Percentiles rank a stretch among this genome's conserved stretches.
phyloP scores from a whole-genome alignment of 2,329 filamentous ascomycete species.

The Aspergillus aculeatus region DNA sequence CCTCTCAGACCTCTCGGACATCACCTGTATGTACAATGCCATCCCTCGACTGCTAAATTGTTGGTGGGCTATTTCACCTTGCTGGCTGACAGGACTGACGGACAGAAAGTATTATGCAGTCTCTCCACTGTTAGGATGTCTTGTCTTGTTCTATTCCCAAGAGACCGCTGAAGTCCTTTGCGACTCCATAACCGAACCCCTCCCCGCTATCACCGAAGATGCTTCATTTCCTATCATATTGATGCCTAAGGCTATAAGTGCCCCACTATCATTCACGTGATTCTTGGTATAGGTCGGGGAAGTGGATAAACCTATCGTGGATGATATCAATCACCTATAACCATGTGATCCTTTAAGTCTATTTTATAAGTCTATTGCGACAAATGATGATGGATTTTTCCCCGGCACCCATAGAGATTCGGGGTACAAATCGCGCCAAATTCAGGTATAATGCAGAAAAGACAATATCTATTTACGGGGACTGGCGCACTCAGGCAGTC shows the following conservation, averaged over 20 bases:
- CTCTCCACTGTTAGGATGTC: too few relatives aligned
- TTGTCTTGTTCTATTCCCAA: background rate
- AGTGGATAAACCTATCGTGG: background rate
- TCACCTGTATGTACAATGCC: background rate
- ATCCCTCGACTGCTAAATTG: background rate
- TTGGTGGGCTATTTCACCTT: background rate
- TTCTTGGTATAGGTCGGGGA: background rate
- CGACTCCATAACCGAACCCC: background rate
- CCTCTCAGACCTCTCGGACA: background rate
- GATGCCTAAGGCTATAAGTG: background rate
- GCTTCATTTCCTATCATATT: background rate
- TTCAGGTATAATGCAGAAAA: background rate
- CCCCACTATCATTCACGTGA: background rate
- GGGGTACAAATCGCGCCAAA: background rate
- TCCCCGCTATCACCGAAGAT: background rate
- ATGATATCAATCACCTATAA: background rate
- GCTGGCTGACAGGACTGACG: background rate
- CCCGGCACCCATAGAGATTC: background rate
- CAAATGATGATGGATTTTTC: too few relatives aligned
- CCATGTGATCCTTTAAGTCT: background rate
- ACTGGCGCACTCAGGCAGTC: background rate
- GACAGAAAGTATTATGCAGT: too few relatives aligned
- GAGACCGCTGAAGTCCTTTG: background rate
- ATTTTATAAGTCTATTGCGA: background rate
- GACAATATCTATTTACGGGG: background rate